phyloP scores from a whole-genome alignment of 768 basidiomycete genomes.

The Rhodotorula diobovata region DNA sequence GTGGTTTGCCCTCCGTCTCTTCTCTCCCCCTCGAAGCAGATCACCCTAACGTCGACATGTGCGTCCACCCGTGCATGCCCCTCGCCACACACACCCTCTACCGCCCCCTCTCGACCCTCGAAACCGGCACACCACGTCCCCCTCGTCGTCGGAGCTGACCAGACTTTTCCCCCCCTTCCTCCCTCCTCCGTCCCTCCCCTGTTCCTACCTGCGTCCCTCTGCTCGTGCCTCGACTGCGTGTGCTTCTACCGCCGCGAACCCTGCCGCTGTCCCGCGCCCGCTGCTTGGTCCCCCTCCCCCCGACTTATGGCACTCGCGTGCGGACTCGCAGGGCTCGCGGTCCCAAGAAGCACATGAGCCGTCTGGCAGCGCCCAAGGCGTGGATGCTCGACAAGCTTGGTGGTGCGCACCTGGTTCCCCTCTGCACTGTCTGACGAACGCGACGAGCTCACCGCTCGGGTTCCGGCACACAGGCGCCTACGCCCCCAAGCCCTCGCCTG shows the following conservation, averaged over 20 bases:
- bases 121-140: neutral
- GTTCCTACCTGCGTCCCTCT: neutral
- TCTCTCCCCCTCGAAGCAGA: slow-evolving; percentile 25
- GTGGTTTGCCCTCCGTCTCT: slow-evolving; percentile 13
- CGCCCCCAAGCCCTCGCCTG: slow-evolving; percentile 78
- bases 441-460: neutral
- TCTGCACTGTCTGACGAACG: neutral
- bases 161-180: neutral
- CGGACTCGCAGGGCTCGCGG: slow-evolving; percentile 28
- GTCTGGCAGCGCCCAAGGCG: slow-evolving; percentile 90
- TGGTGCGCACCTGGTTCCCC: slow-evolving; percentile 43
- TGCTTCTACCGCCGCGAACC: too few species aligned
- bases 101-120: neutral
- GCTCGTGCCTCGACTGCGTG: neutral
- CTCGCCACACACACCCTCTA: neutral
- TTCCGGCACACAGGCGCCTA: slow-evolving; percentile 86
- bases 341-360: slow-evolving; percentile 60
- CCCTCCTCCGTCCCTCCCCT: neutral
- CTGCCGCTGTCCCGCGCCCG: too few species aligned
- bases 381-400: slow-evolving; percentile 99
- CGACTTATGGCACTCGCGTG: neutral
- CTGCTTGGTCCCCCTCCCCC: too few species aligned
- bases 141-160: neutral
- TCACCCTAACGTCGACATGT: slow-evolving; percentile 27
- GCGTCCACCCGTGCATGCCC: neutral